phyloP scores from a whole-genome alignment of 2,329 filamentous ascomycete species.

The Harringtonia lauricola region DNA sequence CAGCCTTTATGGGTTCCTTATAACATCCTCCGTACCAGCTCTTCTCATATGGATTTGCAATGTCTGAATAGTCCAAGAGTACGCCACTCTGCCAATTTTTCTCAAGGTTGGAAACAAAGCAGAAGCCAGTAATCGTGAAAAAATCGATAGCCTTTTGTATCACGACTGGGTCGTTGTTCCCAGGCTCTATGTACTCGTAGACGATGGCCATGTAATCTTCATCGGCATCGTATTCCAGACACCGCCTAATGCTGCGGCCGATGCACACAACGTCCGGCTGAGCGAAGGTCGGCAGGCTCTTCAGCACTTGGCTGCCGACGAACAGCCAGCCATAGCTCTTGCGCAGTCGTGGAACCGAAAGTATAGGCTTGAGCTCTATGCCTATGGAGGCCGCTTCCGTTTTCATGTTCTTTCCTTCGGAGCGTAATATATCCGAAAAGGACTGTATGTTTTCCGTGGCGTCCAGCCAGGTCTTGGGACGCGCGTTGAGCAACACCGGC shows the following conservation, averaged over 20 bases:
- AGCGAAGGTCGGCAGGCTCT: neutral
- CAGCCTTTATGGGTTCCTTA: too few species aligned
- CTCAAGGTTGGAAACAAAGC: too few species aligned
- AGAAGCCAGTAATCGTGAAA: too few species aligned
- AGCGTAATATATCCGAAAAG: too few species aligned
- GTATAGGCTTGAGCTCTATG: neutral
- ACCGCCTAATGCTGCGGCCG: neutral
- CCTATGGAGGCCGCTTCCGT: neutral
- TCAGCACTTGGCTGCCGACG: neutral
- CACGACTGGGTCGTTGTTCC: neutral
- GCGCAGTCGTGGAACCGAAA: constrained; percentile 1
- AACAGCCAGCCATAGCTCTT: constrained; percentile 2
- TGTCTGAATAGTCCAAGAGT: too few species aligned
- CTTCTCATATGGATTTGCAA: neutral
- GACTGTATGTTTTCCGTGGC: too few species aligned
- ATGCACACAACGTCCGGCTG: too few species aligned
- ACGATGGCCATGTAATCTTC: constrained; percentile 1
- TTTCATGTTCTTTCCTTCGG: too few species aligned
- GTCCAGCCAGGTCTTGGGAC: too few species aligned
- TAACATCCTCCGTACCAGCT: neutral
- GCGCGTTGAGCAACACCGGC: too few species aligned
- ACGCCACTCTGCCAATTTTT: too few species aligned
- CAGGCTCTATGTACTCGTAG: constrained; percentile 2
- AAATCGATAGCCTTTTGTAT: neutral
- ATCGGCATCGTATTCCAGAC: neutral